Percentiles rank a stretch among this genome's conserved stretches.
Evolutionary conservation across 2,329 filamentous ascomycete genomes (phyloP).

Genomic region (Cercospora beticola): DNA sequence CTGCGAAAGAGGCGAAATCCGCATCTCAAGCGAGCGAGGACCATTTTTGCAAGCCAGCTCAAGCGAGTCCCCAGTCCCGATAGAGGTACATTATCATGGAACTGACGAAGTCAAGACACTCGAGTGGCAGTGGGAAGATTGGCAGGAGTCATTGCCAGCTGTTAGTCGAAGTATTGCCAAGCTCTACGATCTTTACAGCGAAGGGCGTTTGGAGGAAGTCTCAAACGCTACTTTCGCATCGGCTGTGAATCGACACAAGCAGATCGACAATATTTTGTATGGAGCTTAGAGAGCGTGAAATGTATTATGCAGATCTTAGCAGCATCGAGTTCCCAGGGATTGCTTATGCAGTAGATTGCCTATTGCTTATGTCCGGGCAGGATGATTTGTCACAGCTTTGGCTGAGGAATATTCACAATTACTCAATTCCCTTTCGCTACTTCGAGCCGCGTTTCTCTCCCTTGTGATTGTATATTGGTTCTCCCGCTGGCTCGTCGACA

Average conservation of each 20-base stretch:
- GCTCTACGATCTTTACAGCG: conserved; percentile 37
- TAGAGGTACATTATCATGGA: conserved; percentile 32
- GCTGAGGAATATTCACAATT: not conserved
- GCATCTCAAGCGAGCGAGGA: conserved; percentile 22
- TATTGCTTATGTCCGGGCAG: not conserved
- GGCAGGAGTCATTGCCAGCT: conserved; percentile 34
- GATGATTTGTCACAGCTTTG: not conserved
- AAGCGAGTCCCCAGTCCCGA: conserved; percentile 25
- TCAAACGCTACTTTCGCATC: conserved; percentile 43
- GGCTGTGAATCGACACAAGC: conserved; percentile 50
- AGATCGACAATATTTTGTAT: conserved; percentile 41
- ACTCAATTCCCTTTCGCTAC: not conserved
- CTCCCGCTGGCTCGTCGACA: not conserved
- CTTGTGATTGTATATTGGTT: not conserved
- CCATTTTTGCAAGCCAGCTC: conserved; percentile 23
- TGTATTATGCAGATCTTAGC: too few species aligned
- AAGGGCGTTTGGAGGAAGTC: conserved; percentile 28
- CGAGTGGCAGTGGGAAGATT: conserved; percentile 45
- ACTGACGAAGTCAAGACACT: conserved; percentile 35
- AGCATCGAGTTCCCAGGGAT: not conserved
- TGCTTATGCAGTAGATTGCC: not conserved
- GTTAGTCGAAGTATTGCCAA: conserved; percentile 29
- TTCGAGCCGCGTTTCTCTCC: not conserved
- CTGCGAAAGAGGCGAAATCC: conserved; percentile 30
- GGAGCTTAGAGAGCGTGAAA: too few species aligned